Percentiles rank a stretch among this genome's conserved stretches.
Evolutionary conservation across 331 rosid genomes (phyloP).

Genomic region (Malus hybrid): DNA sequence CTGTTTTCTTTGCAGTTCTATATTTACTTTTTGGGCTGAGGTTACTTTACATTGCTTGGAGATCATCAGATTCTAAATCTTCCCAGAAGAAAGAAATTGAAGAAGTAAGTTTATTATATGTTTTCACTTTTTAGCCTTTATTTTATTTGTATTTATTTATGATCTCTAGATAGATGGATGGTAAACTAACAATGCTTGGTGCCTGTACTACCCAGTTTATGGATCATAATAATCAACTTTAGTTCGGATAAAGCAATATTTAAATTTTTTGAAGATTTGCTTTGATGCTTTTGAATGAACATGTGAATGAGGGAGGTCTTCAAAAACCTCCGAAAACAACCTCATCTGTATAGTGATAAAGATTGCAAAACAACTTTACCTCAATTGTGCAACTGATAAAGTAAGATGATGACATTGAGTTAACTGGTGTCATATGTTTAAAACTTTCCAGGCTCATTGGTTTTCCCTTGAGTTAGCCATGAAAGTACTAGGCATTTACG

Average conservation of each 20-base stretch:
- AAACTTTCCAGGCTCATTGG: background rate
- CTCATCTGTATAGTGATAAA: background rate
- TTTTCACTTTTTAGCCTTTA: background rate
- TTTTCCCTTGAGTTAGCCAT: background rate
- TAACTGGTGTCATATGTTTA: background rate
- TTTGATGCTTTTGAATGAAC: background rate
- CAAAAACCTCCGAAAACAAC: background rate
- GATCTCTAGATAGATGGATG: background rate
- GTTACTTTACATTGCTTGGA: constrained; percentile 95
- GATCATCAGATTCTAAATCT: constrained; percentile 77
- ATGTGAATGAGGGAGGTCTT: background rate
- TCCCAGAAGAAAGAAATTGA: constrained; percentile 98
- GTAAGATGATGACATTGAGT: background rate
- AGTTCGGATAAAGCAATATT: background rate
- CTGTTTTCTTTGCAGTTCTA: constrained; percentile 59
- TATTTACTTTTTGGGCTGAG: constrained; percentile 88
- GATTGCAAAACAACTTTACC: background rate
- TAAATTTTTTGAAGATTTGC: background rate
- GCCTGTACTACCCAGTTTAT: background rate
- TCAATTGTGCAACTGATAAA: background rate
- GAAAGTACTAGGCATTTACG: background rate
- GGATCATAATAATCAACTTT: background rate
- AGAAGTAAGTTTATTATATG: constrained; percentile 48
- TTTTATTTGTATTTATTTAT: background rate
- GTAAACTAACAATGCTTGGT: background rate